Percentiles rank a stretch among this genome's conserved stretches.
phyloP scores from a whole-genome alignment of 495 filamentous ascomycete species.

The Penicillium psychrofluorescens region DNA sequence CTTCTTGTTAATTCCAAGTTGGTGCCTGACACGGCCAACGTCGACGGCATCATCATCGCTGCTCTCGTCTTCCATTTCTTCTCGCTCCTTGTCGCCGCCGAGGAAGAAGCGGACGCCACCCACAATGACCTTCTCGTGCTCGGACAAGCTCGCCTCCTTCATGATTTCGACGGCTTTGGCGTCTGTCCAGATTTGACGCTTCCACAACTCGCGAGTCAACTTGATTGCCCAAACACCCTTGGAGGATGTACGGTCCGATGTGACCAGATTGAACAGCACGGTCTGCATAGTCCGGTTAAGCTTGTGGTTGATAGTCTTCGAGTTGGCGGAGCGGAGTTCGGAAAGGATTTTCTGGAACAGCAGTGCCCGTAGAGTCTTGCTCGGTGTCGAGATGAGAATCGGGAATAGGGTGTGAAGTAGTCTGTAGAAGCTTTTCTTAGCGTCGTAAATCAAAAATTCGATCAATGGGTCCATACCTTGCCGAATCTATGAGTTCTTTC shows the following conservation, averaged over 20 bases:
- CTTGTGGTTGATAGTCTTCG: conserved; percentile 78
- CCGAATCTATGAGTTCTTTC: conserved; percentile 86
- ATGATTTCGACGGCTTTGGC: conserved; percentile 85
- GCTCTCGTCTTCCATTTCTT: conserved; percentile 83
- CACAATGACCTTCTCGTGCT: conserved; percentile 82
- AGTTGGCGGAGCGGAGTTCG: conserved; percentile 78
- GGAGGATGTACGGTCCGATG: conserved; percentile 70
- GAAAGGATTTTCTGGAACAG: conserved; percentile 88
- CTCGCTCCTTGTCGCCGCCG: conserved; percentile 87
- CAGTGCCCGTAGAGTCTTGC: conserved; percentile 75
- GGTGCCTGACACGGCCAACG: conserved; percentile 74
- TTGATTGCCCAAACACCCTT: conserved; percentile 95
- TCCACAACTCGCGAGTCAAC: conserved; percentile 81
- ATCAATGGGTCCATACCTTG: conserved; percentile 37
- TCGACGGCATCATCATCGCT: conserved; percentile 75
- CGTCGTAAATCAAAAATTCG: not conserved
- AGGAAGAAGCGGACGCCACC: conserved; percentile 92
- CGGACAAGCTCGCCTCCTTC: conserved; percentile 76
- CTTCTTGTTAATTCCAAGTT: conserved; percentile 90
- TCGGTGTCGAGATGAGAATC: conserved; percentile 77
- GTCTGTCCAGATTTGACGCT: conserved; percentile 81
- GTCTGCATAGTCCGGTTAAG: conserved; percentile 91
- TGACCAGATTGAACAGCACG: conserved; percentile 83
- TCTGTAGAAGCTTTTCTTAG: conserved; percentile 20
- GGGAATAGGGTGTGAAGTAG: conserved; percentile 87